phyloP scores from a whole-genome alignment of 345 rosid species.

The Durio zibethinus region DNA sequence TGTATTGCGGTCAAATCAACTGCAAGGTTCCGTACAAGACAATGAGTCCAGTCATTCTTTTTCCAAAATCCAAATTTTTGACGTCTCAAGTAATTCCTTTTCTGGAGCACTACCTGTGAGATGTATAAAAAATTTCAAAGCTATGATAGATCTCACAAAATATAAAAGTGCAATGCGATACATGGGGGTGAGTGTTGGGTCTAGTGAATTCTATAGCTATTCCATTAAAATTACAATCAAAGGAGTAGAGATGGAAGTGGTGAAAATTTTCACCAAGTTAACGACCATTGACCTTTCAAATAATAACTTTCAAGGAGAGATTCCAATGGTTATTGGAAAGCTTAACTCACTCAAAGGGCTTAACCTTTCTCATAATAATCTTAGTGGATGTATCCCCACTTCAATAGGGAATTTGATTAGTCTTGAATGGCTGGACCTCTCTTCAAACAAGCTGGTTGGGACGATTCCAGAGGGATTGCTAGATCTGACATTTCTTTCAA shows the following conservation, averaged over 20 bases:
- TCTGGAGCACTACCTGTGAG: background rate
- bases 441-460: slow-evolving; percentile 19
- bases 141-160: background rate
- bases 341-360: slow-evolving; percentile 12
- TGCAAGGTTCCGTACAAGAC: background rate
- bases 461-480: slow-evolving; percentile 14
- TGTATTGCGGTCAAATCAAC: background rate
- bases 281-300: slow-evolving; percentile 5
- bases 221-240: background rate
- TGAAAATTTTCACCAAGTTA: background rate
- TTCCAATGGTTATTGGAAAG: slow-evolving; percentile 24
- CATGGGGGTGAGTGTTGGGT: background rate
- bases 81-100: slow-evolving; percentile 11
- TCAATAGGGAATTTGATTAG: slow-evolving; percentile 10
- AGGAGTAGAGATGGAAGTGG: background rate
- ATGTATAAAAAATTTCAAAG: background rate
- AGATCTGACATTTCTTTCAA: background rate
- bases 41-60: background rate
- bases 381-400: slow-evolving; percentile 20
- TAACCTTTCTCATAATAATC: slow-evolving; percentile 23
- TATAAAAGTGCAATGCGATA: background rate
- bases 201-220: background rate
- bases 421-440: slow-evolving; percentile 23
- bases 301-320: slow-evolving; percentile 13
- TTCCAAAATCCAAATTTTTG: background rate